Evolutionary conservation across 2,329 filamentous ascomycete species (phyloP).

Genomic region (Aspergillus ochraceus): DNA sequence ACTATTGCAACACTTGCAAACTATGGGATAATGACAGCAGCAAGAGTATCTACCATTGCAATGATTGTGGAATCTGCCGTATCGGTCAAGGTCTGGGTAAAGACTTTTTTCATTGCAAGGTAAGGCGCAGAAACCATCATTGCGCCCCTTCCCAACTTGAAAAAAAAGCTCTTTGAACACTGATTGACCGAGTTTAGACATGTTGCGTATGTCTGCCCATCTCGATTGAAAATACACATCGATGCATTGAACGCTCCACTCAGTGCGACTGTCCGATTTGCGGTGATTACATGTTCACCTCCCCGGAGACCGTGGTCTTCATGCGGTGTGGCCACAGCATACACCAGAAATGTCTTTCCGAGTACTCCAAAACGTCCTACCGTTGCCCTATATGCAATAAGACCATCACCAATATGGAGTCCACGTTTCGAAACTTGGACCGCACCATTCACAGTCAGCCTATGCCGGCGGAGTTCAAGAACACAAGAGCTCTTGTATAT

Average conservation of each 20-base stretch:
- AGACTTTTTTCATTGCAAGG: slow-evolving; percentile 98
- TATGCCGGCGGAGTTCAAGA: slow-evolving; percentile 81
- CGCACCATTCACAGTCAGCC: slow-evolving; percentile 84
- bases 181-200: slow-evolving; percentile 53
- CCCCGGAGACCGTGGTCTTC: slow-evolving; percentile 82
- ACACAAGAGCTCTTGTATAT: slow-evolving; percentile 78
- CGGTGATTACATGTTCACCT: slow-evolving; percentile 94
- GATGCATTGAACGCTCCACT: slow-evolving; percentile 89
- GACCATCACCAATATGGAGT: slow-evolving; percentile 96
- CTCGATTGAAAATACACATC: slow-evolving; percentile 78
- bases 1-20: slow-evolving; percentile 94
- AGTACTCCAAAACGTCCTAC: slow-evolving; percentile 87
- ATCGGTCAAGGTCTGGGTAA: slow-evolving; percentile 89
- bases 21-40: slow-evolving; percentile 92
- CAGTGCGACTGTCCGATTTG: slow-evolving; percentile 97
- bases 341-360: slow-evolving; percentile 82
- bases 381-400: slow-evolving; percentile 97
- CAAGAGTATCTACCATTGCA: slow-evolving; percentile 94
- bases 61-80: slow-evolving; percentile 92
- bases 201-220: slow-evolving; percentile 95
- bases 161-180: neutral
- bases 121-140: slow-evolving; percentile 42
- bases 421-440: slow-evolving; percentile 88
- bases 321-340: slow-evolving; percentile 97
- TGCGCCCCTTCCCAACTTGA: neutral